phyloP scores from a whole-genome alignment of 2,329 filamentous ascomycete genomes.

The Fusarium newnesense region DNA sequence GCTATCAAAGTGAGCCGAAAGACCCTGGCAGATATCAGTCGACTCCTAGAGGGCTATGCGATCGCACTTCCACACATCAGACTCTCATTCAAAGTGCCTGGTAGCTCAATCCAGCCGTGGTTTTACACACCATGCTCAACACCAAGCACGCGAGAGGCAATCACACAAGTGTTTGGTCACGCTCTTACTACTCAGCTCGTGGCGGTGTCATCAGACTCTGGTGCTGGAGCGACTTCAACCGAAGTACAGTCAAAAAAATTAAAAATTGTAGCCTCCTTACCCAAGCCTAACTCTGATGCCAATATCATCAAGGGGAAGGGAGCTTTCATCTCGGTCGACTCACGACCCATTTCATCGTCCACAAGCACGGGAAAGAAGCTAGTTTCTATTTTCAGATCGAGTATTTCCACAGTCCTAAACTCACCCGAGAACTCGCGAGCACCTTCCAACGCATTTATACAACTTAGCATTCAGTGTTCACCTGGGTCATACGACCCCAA shows the following conservation, averaged over 20 bases:
- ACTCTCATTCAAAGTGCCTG: constrained; percentile 68
- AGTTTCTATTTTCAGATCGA: constrained; percentile 60
- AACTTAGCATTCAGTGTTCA: constrained; percentile 71
- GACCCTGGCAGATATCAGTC: constrained; percentile 66
- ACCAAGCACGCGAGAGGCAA: constrained; percentile 65
- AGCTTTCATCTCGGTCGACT: constrained; percentile 74
- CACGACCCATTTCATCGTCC: constrained; percentile 67
- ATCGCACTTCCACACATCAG: constrained; percentile 72
- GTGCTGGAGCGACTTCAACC: neutral
- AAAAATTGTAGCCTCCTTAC: constrained; percentile 60
- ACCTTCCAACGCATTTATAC: constrained; percentile 68
- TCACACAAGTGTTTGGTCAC: constrained; percentile 70
- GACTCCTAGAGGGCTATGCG: constrained; percentile 71
- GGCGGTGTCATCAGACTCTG: constrained; percentile 48
- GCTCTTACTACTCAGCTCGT: constrained; percentile 66
- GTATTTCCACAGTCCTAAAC: constrained; percentile 51
- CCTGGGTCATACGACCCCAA: constrained; percentile 75
- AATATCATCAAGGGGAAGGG: constrained; percentile 58
- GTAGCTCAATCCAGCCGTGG: constrained; percentile 64
- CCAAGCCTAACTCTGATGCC: constrained; percentile 58
- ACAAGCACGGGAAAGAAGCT: constrained; percentile 71
- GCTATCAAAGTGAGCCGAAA: constrained; percentile 68
- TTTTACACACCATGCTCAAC: constrained; percentile 68
- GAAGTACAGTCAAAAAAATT: neutral
- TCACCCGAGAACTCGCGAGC: constrained; percentile 38